Conservation (phyloP, 257 asterid species). For the Scutellaria minor region DNA sequence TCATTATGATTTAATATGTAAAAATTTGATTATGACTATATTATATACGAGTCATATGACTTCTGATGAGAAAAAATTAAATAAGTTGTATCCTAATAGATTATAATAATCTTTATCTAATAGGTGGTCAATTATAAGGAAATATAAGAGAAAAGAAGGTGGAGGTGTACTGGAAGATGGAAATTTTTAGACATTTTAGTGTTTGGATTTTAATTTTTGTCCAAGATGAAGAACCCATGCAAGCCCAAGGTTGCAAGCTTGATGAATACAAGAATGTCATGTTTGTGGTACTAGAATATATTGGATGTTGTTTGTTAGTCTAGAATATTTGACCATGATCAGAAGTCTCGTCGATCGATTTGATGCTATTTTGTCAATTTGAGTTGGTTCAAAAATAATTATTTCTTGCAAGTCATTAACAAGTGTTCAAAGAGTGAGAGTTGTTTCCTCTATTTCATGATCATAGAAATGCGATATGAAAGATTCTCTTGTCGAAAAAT, state of each 20-base stretch:
- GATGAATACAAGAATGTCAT: not conserved
- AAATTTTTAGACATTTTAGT: not conserved
- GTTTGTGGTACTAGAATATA: not conserved
- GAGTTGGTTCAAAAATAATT: not conserved
- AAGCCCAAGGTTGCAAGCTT: slow-evolving; percentile 5
- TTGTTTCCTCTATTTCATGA: not conserved
- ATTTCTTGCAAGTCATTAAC: not conserved
- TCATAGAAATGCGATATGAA: not conserved
- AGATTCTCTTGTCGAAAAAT: not conserved
- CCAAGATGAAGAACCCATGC: not conserved
- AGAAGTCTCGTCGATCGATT: not conserved
- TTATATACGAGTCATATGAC: not conserved
- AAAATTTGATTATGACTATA: not conserved
- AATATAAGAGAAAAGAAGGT: not conserved
- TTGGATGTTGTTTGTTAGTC: not conserved
- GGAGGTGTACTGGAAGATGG: slow-evolving; percentile 5
- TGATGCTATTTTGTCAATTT: not conserved
- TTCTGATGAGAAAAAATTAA: not conserved
- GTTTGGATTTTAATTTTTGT: not conserved
- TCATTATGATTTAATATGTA: not conserved
- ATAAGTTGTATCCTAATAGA: not conserved
- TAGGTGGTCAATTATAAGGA: not conserved
- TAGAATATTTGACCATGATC: not conserved
- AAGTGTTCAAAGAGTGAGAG: not conserved
- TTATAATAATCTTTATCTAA: not conserved